Evolutionary conservation across 768 basidiomycete genomes (phyloP), one percentile per base, ranked within the genome.

Genomic region (Tricholoma saponaceum): DNA sequence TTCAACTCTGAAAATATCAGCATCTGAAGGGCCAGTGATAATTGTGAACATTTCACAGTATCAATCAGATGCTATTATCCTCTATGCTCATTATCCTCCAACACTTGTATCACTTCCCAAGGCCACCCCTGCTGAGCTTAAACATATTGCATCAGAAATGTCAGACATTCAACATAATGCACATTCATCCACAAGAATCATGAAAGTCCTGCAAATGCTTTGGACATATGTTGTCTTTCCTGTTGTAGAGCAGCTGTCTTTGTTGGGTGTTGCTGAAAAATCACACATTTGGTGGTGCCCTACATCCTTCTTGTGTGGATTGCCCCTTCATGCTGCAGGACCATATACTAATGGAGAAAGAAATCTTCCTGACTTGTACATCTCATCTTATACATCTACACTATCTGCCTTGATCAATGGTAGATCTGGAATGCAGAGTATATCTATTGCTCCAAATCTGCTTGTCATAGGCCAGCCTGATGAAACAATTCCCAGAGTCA

Each of bases 201-300:
- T n/a, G n/a, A n/a, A n/a, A 25, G 28, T 52, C 6, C 14, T 52
- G 32, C 32, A 22, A 16, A 5, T 12, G 5, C 18, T 52, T 52
- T 32, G 51, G 16, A 1, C 6, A 20, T 14, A n/a, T 22, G 8
- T 52, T 52, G 51, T 35, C 4, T 13, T 9, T 20, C 51, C 51
- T 35, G 18, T 52, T 12, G 32, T 37, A 9, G 37, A 52, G 3
- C 51, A 52, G 30, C 32, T 52, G 4, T 10, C 32, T 18, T 8
- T 52, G 18, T 22, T 52, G 32, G 32, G 37, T 4, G 14, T 52
- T 8, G 14, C 9, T 10, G 32, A 52, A 16, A 52, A 22, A 37
- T 35, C 51, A 52, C 51, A 37, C 14, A 52, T 52, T 9, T 52
- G 51, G 51, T 52, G 51, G 51, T 52, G 51, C 16, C 51, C 51